Evolutionary conservation across 345 rosid species (phyloP).

Genomic region (Ceriops tagal): DNA sequence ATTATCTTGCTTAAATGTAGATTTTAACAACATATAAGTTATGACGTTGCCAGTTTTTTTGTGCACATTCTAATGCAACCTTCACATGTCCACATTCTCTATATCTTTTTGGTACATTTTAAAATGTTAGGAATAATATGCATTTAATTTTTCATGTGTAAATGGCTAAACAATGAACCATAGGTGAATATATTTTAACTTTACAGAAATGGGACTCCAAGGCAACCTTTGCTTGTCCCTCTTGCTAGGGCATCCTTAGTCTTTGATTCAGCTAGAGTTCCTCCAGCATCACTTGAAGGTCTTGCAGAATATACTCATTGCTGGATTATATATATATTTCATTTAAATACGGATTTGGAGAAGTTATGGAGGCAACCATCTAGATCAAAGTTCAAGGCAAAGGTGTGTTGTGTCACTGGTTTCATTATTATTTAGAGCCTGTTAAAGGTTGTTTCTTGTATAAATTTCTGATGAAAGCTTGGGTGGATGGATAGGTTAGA

Average conservation of each 20-base stretch:
- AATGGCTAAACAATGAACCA: background rate
- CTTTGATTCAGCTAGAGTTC: slow-evolving; percentile 69
- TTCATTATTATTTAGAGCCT: background rate
- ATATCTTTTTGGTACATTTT: background rate
- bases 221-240: slow-evolving; percentile 88
- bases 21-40: background rate
- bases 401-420: slow-evolving; percentile 33
- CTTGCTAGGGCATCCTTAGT: slow-evolving; percentile 72
- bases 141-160: background rate
- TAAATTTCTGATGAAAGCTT: slow-evolving; percentile 25
- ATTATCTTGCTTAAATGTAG: background rate
- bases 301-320: slow-evolving; percentile 85
- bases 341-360: slow-evolving; percentile 84
- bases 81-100: background rate
- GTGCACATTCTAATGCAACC: background rate
- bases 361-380: slow-evolving; percentile 90
- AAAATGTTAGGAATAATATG: background rate
- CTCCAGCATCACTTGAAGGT: slow-evolving; percentile 94
- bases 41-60: background rate
- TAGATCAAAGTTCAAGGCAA: slow-evolving; percentile 87
- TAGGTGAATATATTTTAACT: slow-evolving; percentile 12
- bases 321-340: slow-evolving; percentile 90
- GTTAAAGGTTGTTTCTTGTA: slow-evolving; percentile 19
- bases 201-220: slow-evolving; percentile 83
- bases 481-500: slow-evolving; percentile 60